Evolutionary conservation across 192 early-diverging fungal species (phyloP), one percentile per base, ranked within the genome.

Genomic region (Geranomyces michiganensis): DNA sequence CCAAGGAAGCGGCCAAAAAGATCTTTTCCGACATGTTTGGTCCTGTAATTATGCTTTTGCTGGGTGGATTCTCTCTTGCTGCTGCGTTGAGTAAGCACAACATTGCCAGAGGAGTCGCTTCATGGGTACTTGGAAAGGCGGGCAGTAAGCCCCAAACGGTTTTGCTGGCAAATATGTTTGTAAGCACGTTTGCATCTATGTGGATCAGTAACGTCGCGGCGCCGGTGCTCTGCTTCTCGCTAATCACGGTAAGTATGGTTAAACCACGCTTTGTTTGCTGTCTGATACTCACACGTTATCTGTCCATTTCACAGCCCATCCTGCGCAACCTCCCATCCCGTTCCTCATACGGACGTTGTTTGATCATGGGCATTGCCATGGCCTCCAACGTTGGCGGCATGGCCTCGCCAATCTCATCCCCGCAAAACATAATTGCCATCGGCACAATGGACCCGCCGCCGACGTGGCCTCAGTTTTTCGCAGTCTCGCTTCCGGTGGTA

Each of bases 171-270:
- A 95, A 94, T 62, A 98, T 98, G 94, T 83, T 96, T 47, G 94
- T 98, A 0, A 92, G 92, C n/a, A 96, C 94, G 1, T 87, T 98
- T 83, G 92, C 94, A 13, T 94, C 92, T 80, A 98, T 98, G 96
- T 96, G 94, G 96, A 98, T 98, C 67, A 90, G 87, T 51, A 98
- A 98, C 69, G 96, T 98, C 6, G 96, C 96, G 1, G 96, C 96
- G 12, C 96, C 96, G 12, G 96, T 96, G 19, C 82, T 98, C 17
- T 98, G 96, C 81, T 96, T 98, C 70, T 93, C 92, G 45, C 79
- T 98, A 69, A 91, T 96, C 67, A 89, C 65, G 66, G 73, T 74
- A 46, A 22, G 73, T 48, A 31, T 12, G 5, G 56, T 27, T 26
- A n/a, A n/a, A n/a, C n/a, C n/a, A n/a, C n/a, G n/a, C n/a, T n/a